Evolutionary conservation across 371 early-diverging fungal genomes (phyloP), one percentile per base, ranked within the genome.

Genomic region (Circinella minor): DNA sequence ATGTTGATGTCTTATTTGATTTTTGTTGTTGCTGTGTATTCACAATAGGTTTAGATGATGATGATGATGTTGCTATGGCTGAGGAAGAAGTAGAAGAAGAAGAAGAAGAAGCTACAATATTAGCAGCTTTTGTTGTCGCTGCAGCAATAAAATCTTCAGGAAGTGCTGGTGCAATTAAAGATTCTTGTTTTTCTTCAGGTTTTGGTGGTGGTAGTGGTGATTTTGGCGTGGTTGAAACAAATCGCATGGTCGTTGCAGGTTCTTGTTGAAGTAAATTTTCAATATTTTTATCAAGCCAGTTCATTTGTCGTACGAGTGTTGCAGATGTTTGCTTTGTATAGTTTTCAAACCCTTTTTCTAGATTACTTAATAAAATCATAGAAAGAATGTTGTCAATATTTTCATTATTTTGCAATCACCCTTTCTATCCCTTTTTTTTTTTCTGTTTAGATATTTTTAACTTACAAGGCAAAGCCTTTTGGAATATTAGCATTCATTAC

Each of bases 401-500:
- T 14, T 61, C 64, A 34, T 20, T 9, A 43, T 36, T 66, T 36
- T 38, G 47, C 43, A n/a, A 47, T 47, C 15, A 47, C 0, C 3
- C 47, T 15, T 15, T n/a, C n/a, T 47, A 11, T 15, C 47, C 3
- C 47, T 15, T 1, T 47, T 15, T 47, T 0, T 47, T 47, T 47
- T 15, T 47, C 3, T 1, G 11, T 15, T 47, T 47, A 15, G 15
- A 47, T 47, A 15, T 47, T 47, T 47, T 47, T 27, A 15, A 8
- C 79, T 69, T 84, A 86, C 86, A 82, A 67, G 51, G 86, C 81
- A 78, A 83, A 87, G 1, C 89, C 89, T 67, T 75, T 83, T 4
- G 93, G 92, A 46, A 93, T 91, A 64, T 90, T 85, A 8, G 77
- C 68, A 69, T 90, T 92, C 55, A 87, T 68, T 1, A 93, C 90